phyloP scores from a whole-genome alignment of 257 asterid species.

The Solanum neorickii region DNA sequence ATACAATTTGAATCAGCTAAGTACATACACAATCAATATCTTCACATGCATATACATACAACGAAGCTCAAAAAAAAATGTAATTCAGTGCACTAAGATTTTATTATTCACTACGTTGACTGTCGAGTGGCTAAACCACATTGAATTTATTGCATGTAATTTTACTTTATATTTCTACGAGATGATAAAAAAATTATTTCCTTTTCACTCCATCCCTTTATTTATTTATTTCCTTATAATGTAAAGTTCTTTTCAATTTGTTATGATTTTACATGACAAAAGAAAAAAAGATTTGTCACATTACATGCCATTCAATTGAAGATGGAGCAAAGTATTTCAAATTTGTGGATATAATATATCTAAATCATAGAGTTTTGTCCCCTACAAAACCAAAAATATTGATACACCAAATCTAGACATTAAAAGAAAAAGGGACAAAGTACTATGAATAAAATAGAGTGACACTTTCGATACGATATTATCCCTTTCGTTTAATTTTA shows the following conservation, averaged over 20 bases:
- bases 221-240: background rate
- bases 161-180: background rate
- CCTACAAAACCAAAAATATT: background rate
- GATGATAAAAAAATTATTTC: too few relatives aligned
- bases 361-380: background rate
- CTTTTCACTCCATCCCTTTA: background rate
- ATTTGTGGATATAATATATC: background rate
- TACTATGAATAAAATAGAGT: background rate
- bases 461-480: background rate
- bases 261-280: background rate
- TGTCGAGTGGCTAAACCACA: background rate
- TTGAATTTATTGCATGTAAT: background rate
- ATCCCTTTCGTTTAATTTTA: too few relatives aligned
- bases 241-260: background rate
- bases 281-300: background rate
- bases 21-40: too few relatives aligned
- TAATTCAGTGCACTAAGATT: too few relatives aligned
- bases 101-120: rapidly evolving
- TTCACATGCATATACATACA: too few relatives aligned
- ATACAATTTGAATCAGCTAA: too few relatives aligned
- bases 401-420: background rate
- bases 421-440: background rate
- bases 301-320: background rate
- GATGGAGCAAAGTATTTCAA: background rate
- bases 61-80: too few relatives aligned